phyloP scores from a whole-genome alignment of 139 green algal genomes.

The Chlamydomonas sphaeroides region DNA sequence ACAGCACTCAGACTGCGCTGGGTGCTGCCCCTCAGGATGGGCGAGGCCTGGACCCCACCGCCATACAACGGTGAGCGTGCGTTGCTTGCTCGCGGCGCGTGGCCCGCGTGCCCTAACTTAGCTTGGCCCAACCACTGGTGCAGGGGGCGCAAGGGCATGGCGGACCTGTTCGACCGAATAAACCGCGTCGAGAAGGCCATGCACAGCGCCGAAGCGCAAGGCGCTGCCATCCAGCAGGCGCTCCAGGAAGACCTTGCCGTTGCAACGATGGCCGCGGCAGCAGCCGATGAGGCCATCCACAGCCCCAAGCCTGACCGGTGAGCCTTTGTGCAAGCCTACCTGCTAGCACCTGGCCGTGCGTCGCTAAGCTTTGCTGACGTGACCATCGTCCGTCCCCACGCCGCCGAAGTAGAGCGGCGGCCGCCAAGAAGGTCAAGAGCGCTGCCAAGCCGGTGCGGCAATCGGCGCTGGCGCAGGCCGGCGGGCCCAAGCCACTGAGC shows the following conservation, averaged over 20 bases:
- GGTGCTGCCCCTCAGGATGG: no score
- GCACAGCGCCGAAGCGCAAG: conserved; percentile 31
- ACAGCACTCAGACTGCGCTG: no score
- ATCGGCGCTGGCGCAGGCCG: background rate
- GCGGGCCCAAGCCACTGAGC: background rate
- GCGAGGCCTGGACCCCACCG: no score
- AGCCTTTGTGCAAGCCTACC: no score
- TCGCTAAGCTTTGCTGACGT: no score
- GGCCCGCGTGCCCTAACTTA: no score
- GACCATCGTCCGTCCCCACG: no score
- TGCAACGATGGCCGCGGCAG: background rate
- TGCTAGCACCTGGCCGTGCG: no score
- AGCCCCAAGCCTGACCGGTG: conserved; percentile 36
- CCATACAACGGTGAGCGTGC: no score
- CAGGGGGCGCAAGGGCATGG: conserved; percentile 31
- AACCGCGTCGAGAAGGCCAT: conserved; percentile 36
- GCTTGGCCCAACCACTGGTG: no score
- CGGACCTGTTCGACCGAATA: conserved; percentile 35
- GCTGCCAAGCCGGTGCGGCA: background rate
- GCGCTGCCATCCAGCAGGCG: conserved; percentile 11
- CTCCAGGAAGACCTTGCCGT: conserved; percentile 11
- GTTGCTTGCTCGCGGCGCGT: no score
- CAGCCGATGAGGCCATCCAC: background rate
- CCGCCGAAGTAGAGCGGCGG: no score
- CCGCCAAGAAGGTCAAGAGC: conserved; percentile 2